Evolutionary conservation across 768 basidiomycete species (phyloP), one percentile per base, ranked within the genome.

Genomic region (Amanita inopinata): DNA sequence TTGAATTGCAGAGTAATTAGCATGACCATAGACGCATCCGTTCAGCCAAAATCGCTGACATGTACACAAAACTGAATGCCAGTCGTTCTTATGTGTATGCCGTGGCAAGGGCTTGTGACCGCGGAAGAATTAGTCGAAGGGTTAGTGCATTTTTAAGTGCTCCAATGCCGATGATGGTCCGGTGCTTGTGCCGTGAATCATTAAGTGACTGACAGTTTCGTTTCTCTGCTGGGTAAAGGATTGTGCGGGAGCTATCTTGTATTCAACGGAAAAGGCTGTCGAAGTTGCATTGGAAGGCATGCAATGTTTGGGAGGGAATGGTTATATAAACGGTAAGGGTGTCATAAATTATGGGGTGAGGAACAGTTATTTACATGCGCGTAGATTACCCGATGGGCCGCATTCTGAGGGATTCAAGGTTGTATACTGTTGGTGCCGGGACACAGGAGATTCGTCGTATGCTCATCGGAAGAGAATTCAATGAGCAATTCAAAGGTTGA

Each of bases 361-460:
- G 27, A 17, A n/a, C 12, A 12, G 9, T 19, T 22, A 11, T 20
- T 38, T n/a, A 46, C 38, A 12, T 8, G 10, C 14, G 10, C 20
- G 22, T 52, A 92, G 92, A 97, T 50, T 97, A 93, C 53, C 87
- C 90, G 3, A 75, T 82, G 51, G 92, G 90, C 11, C 80, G 93
- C 23, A 76, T 92, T 51, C 64, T 96, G 33, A 75, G 92, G 36
- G 93, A 97, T 56, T 74, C 92, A 11, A 68, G 89, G 50, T 62
- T 97, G 32, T 97, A 96, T 58, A 80, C 87, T 18, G 91, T 97
- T 46, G 93, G 93, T 19, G 93, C 93, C n/a, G 93, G 93, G 12
- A 92, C 92, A 17, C 93, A 96, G 59, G 92, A 94, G 66, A 92
- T 96, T 42, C 67, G 92, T 50, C 72, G 92, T 45, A 93, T 93